Base-by-base conservation (phyloP, 495 filamentous ascomycete species). In the Melanomma pulvis-pyrius region DNA sequence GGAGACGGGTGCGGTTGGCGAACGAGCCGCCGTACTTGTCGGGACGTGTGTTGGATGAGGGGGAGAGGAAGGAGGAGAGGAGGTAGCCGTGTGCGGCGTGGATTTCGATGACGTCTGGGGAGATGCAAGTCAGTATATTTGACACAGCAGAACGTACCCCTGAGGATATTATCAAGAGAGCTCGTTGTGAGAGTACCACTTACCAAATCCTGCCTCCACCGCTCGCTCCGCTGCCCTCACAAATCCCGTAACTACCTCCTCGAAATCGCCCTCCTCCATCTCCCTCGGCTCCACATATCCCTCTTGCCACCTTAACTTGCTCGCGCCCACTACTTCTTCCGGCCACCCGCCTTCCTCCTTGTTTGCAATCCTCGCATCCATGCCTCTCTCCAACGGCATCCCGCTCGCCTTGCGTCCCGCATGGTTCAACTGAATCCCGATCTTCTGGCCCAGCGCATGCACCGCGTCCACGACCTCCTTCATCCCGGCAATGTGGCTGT, bases 371-470 rank as follows among this genome's bases (percentile, higher is more conserved):
- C 44, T 4, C 6, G 44, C 44, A 19, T 47, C 24, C 15, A 22
- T 57, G 1, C 69, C 79, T 3, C 15, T 4, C 15, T 47, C 15
- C 9, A 79, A 77, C 34, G 34, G 17, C 21, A 4, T 36, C n/a
- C 24, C 32, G 56, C 79, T 83, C 0, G 86, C 88, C 71, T 92
- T 92, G 11, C 90, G 77, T 1, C 90, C 90, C 1, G 90, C 89
- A 69, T 93, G 90, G 11, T 77, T 87, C 5, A 93, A 73, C 77
- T 93, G 90, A 61, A 93, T 85, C 47, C 81, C 89, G 50, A 92
- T 85, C 68, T 88, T 87, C 44, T 47, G 15, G 4, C 21, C 44
- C 71, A 89, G 87, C 54, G 80, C 82, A 74, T 92, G 86, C 4
- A 82, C 85, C 67, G 91, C 90, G 41, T 91, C 87, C 25, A 86